These are phyloP conservation scores for Penicillium olsonii DNA, from an alignment of 2,329 filamentous ascomycete species.

Conservation along the genomic window DNA sequence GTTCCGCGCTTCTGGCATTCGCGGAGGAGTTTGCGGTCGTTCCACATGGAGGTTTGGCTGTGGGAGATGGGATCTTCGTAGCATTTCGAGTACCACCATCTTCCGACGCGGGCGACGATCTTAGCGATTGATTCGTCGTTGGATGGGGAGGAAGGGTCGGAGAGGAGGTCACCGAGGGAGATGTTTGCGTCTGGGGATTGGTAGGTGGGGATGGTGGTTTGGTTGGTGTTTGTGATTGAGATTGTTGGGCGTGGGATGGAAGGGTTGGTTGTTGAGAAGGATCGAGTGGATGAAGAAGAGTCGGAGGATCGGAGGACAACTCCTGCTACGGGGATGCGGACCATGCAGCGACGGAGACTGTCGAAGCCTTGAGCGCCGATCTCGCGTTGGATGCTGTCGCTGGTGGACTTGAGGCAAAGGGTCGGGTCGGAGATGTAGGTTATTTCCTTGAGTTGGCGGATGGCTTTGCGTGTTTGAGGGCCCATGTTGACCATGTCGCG, in stretches of 20 bases:
- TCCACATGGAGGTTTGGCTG: slow-evolving; percentile 70
- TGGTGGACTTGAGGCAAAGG: slow-evolving; percentile 50
- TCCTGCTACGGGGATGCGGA: slow-evolving; percentile 51
- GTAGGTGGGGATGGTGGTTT: slow-evolving; percentile 13
- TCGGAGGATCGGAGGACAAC: slow-evolving; percentile 44
- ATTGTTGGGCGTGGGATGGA: slow-evolving; percentile 27
- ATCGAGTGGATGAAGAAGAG: slow-evolving; percentile 42
- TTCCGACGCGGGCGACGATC: slow-evolving; percentile 86
- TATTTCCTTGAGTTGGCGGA: slow-evolving; percentile 48
- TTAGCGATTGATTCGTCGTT: slow-evolving; percentile 86
- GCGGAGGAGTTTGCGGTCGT: slow-evolving; percentile 69
- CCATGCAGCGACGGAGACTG: slow-evolving; percentile 52
- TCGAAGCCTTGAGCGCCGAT: slow-evolving; percentile 50
- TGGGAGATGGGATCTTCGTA: slow-evolving; percentile 70
- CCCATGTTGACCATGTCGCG: slow-evolving; percentile 56
- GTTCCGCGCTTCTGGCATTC: slow-evolving; percentile 88
- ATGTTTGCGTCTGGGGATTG: slow-evolving; percentile 41
- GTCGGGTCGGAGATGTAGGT: slow-evolving; percentile 45
- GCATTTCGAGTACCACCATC: slow-evolving; percentile 96
- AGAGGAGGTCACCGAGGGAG: slow-evolving; percentile 70
- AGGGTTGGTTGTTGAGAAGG: slow-evolving; percentile 29
- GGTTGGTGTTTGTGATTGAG: slow-evolving; percentile 22
- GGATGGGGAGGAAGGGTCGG: slow-evolving; percentile 65
- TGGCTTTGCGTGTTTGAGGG: slow-evolving; percentile 46
- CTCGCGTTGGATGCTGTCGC: slow-evolving; percentile 50